phyloP scores from a whole-genome alignment of 164 flowering plant genomes.

The Aristolochia californica region DNA sequence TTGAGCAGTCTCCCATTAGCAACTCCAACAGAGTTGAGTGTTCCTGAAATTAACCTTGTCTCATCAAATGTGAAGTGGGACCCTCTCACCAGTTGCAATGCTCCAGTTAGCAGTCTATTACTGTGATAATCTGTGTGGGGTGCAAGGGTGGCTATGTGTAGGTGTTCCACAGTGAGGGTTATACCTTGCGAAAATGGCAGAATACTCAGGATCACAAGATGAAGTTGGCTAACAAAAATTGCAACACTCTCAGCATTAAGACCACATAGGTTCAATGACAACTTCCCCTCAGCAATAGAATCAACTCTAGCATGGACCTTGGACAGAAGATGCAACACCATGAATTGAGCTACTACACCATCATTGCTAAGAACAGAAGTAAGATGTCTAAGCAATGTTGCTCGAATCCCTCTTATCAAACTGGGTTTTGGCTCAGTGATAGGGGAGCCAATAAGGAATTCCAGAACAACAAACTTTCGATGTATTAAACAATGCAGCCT shows the following conservation, averaged over 20 bases:
- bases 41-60: conserved; percentile 50
- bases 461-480: conserved; percentile 41
- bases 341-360: conserved; percentile 61
- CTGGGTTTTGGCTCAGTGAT: conserved; percentile 36
- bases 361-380: conserved; percentile 75
- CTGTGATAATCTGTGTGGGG: conserved; percentile 71
- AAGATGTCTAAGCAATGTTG: too few species aligned
- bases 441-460: conserved; percentile 32
- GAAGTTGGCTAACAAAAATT: conserved; percentile 47
- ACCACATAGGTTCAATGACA: conserved; percentile 69
- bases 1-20: too few species aligned
- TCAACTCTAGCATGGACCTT: conserved; percentile 82
- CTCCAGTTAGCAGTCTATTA: conserved; percentile 68
- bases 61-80: conserved; percentile 81
- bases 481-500: conserved; percentile 71
- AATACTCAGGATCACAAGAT: conserved; percentile 34
- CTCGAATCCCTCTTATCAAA: conserved; percentile 47
- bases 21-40: too few species aligned
- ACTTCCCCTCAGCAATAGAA: conserved; percentile 71
- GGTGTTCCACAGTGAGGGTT: too few species aligned
- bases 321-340: conserved; percentile 85
- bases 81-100: conserved; percentile 74
- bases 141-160: conserved; percentile 54
- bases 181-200: conserved; percentile 73
- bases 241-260: conserved; percentile 58